phyloP scores from a whole-genome alignment of 83 land plant species.

The Diphasiastrum complanatum region DNA sequence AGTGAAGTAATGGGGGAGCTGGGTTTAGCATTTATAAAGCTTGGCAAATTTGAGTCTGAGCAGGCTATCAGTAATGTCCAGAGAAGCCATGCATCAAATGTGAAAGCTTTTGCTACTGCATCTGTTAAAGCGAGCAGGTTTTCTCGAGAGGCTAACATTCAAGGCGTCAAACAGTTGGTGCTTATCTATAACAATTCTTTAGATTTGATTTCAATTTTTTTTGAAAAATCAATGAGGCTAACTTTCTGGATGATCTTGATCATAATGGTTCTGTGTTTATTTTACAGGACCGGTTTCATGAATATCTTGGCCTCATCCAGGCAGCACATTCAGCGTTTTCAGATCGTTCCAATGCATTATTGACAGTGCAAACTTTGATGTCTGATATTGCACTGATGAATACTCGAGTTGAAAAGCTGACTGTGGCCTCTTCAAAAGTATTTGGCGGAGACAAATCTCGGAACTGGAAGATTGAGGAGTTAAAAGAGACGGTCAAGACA shows the following conservation, averaged over 20 bases:
- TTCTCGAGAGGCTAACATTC: background rate
- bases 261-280: no score
- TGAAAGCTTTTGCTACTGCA: background rate
- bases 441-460: slow-evolving; percentile 13
- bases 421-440: slow-evolving; percentile 6
- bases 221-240: no score
- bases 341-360: slow-evolving; percentile 5
- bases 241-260: no score
- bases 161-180: slow-evolving; percentile 5
- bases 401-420: slow-evolving; percentile 8
- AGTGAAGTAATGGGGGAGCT: slow-evolving; percentile 4
- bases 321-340: background rate
- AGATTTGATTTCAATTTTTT: background rate
- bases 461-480: slow-evolving; percentile 4
- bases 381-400: slow-evolving; percentile 4
- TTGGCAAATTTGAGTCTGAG: slow-evolving; percentile 3
- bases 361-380: slow-evolving; percentile 8
- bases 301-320: slow-evolving; percentile 4
- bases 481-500: background rate
- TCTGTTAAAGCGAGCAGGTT: slow-evolving; percentile 14
- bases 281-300: slow-evolving; percentile 10
- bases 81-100: background rate
- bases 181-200: background rate
- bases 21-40: background rate
- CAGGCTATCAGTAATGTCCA: background rate